A percentile compares a stretch with the other conserved stretches of the same genome.
These are phyloP conservation scores for Sphaerostilbella broomeana DNA, from an alignment of 2,329 filamentous ascomycete genomes.

Conservation along the genomic window DNA sequence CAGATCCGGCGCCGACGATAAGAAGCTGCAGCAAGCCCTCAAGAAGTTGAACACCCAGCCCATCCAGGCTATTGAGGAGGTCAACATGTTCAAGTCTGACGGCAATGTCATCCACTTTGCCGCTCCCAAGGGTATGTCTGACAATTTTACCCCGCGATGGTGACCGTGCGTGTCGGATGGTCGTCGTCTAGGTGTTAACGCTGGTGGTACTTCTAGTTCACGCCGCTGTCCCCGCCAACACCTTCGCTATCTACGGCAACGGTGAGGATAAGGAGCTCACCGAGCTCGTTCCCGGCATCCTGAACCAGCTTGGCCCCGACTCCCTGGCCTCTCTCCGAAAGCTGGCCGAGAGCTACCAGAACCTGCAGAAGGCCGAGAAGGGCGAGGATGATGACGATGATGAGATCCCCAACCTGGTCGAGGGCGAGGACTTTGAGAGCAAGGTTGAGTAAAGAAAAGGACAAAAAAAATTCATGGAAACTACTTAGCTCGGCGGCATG, in stretches of 20 bases:
- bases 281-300: constrained; percentile 96
- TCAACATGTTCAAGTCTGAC: constrained; percentile 99
- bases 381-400: constrained; percentile 86
- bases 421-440: constrained; percentile 96
- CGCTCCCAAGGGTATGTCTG: constrained; percentile 83
- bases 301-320: constrained; percentile 98
- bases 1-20: constrained; percentile 91
- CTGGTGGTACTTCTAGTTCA: constrained; percentile 58
- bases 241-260: constrained; percentile 98
- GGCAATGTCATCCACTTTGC: constrained; percentile 99
- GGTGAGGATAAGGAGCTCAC: constrained; percentile 99
- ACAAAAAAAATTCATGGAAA: background rate
- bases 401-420: constrained; percentile 94
- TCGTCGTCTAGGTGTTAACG: too few relatives aligned
- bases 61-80: constrained; percentile 98
- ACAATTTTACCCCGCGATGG: too few relatives aligned
- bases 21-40: constrained; percentile 94
- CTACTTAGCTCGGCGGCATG: constrained; percentile 1
- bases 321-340: constrained; percentile 96
- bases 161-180: too few relatives aligned
- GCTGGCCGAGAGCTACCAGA: constrained; percentile 99
- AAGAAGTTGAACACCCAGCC: constrained; percentile 99
- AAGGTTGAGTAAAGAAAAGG: constrained; percentile 75
- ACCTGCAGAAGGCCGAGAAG: constrained; percentile 90
- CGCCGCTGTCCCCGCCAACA: constrained; percentile 95